Conservation (phyloP, 306 rosid species). For the Morella rubra region DNA sequence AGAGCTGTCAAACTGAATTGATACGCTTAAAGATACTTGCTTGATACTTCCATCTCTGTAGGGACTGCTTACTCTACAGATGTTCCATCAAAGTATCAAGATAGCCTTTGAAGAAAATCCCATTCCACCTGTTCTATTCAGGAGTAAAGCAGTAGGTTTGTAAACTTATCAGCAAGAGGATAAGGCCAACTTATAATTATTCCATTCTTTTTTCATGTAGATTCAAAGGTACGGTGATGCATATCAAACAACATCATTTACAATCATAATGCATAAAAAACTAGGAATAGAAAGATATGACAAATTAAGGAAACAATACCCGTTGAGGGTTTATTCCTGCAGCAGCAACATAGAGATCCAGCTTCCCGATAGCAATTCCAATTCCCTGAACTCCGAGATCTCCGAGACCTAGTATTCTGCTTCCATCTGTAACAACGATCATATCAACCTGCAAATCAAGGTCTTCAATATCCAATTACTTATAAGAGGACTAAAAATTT, state of each 20-base stretch:
- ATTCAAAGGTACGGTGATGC: constrained; percentile 9
- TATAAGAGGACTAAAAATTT: background rate
- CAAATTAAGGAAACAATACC: constrained; percentile 42
- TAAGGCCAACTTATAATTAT: background rate
- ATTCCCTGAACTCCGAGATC: constrained; percentile 99
- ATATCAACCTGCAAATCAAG: constrained; percentile 82
- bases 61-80: background rate
- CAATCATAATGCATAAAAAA: constrained; percentile 6
- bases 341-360: constrained; percentile 97
- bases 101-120: background rate
- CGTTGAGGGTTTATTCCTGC: constrained; percentile 99
- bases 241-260: constrained; percentile 20
- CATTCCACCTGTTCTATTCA: background rate
- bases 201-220: background rate
- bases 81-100: background rate
- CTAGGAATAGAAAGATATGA: constrained; percentile 21
- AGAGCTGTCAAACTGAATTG: background rate
- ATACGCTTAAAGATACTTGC: background rate
- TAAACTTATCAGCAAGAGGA: background rate
- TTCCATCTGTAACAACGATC: constrained; percentile 99
- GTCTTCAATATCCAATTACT: background rate
- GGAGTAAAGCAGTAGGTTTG: background rate
- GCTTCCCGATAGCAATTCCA: constrained; percentile 92
- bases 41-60: background rate
- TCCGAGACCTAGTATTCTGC: constrained; percentile 97